Percentiles rank a stretch among this genome's conserved stretches.
Evolutionary conservation across 1,284 basidiomycete genomes (phyloP).

Genomic region (Moesziomyces globuligerus): DNA sequence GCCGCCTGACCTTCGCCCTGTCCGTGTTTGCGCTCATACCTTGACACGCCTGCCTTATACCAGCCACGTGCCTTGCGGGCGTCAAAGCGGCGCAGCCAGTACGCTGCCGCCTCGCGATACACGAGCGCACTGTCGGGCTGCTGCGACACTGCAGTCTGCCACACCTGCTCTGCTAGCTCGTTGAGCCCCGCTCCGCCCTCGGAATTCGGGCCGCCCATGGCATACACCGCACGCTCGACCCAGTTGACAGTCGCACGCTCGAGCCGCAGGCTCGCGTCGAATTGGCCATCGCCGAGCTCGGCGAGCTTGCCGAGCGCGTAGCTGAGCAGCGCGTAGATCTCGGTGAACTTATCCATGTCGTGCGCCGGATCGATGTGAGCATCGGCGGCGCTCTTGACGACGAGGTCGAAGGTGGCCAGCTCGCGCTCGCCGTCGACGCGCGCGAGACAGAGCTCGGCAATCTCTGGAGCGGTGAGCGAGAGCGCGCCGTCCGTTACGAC

Average conservation of each 20-base stretch:
- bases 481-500: constrained; percentile 34
- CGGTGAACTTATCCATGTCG: constrained; percentile 58
- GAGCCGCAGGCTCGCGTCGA: constrained; percentile 34
- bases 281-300: constrained; percentile 16
- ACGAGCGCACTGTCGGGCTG: constrained; percentile 49
- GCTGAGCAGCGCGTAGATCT: constrained; percentile 54
- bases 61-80: constrained; percentile 49
- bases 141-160: constrained; percentile 48
- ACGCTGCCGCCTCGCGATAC: constrained; percentile 50
- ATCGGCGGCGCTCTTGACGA: constrained; percentile 16
- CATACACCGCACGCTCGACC: constrained; percentile 49
- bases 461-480: constrained; percentile 20
- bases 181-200: constrained; percentile 48
- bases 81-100: constrained; percentile 48
- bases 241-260: constrained; percentile 54
- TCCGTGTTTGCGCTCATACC: constrained; percentile 23
- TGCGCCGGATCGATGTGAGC: constrained; percentile 37
- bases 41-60: constrained; percentile 44
- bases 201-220: constrained; percentile 36
- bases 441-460: constrained; percentile 54
- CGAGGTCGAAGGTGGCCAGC: constrained; percentile 36
- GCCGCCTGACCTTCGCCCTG: constrained; percentile 4
- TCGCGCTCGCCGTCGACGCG: constrained; percentile 62
- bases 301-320: constrained; percentile 39
- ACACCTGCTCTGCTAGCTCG: constrained; percentile 56